These are phyloP conservation scores for Populus hybrid DNA, from an alignment of 441 rosid genomes.

Conservation along the genomic window DNA sequence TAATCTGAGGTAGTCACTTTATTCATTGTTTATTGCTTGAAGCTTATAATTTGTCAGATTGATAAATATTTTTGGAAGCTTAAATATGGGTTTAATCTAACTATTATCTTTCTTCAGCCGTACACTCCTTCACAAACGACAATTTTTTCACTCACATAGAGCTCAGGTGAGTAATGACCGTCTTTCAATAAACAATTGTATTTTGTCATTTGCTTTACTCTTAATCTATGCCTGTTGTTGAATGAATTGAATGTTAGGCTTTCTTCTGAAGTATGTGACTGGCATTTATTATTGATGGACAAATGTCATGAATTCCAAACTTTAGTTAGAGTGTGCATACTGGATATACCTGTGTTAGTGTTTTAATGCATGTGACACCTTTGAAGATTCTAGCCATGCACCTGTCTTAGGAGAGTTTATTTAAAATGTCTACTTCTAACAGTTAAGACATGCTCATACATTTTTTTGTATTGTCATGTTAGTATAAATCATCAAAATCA, in stretches of 20 bases:
- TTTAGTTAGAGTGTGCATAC: not conserved
- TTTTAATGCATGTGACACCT: not conserved
- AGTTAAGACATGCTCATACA: not conserved
- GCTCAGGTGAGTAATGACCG: conserved; percentile 65
- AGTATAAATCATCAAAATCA: not conserved
- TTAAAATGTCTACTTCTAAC: not conserved
- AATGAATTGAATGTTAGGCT: not conserved
- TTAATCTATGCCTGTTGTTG: not conserved
- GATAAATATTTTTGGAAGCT: not conserved
- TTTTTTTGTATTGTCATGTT: not conserved
- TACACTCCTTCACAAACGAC: conserved; percentile 81
- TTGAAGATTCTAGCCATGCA: not conserved
- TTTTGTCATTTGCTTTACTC: conserved; percentile 14
- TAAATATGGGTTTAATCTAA: conserved; percentile 21
- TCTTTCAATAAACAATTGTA: not conserved
- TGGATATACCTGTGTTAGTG: not conserved
- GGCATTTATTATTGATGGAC: not conserved
- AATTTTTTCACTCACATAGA: conserved; percentile 98
- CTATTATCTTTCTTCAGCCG: conserved; percentile 49
- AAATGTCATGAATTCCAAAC: not conserved
- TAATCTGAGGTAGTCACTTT: not conserved
- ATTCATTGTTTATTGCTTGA: not conserved
- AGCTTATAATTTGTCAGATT: not conserved
- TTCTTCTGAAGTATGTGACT: not conserved
- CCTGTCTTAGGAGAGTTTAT: not conserved